Conservation (phyloP, 2,329 filamentous ascomycete species). For the Cadophora sp. region DNA sequence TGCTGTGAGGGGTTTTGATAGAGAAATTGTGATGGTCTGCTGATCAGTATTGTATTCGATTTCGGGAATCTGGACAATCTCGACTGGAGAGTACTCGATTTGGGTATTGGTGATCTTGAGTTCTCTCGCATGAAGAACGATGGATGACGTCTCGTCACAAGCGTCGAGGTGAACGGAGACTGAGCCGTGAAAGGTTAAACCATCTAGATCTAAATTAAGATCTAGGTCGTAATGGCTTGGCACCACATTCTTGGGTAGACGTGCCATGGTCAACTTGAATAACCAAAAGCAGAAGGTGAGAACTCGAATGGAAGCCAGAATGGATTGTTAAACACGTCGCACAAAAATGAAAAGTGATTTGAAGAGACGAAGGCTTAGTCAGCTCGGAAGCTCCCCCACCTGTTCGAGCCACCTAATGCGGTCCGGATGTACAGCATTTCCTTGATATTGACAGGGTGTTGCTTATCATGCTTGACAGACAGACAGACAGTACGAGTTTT, state of each 20-base stretch:
- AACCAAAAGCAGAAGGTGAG: no score
- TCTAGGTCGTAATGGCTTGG: slow-evolving; percentile 7
- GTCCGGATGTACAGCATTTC: background rate
- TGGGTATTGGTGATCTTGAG: background rate
- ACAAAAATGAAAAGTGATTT: background rate
- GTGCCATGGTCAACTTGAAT: background rate
- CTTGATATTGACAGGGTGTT: background rate
- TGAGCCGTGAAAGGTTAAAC: background rate
- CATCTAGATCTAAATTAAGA: background rate
- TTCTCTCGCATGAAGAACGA: background rate
- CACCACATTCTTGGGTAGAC: background rate
- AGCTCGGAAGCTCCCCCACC: background rate
- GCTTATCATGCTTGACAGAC: no score
- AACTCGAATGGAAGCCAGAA: background rate
- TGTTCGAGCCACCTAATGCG: background rate
- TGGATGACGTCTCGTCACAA: background rate
- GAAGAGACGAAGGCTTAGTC: background rate
- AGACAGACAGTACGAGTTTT: no score
- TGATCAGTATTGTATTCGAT: background rate
- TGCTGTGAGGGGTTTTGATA: background rate
- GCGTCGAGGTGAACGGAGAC: background rate
- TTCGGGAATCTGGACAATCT: background rate
- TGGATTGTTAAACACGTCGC: background rate
- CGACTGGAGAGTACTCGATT: background rate
- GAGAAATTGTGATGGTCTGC: background rate